Base-by-base conservation (phyloP, 2,329 filamentous ascomycete genomes). In the Corinectria fuckeliana region DNA sequence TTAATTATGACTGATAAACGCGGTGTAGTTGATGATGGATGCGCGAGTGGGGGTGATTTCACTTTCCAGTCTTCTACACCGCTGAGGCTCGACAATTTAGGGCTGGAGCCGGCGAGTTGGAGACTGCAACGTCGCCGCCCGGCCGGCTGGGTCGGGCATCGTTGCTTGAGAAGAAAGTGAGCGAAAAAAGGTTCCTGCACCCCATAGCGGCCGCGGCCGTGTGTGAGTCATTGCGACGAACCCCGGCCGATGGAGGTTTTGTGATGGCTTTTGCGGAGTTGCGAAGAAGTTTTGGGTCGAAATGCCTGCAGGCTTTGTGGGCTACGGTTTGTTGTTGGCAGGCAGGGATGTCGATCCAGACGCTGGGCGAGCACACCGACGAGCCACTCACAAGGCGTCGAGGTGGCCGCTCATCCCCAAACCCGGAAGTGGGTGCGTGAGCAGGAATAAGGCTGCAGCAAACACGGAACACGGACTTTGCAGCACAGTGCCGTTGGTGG, bases 291-390 rank as follows among this genome's bases (percentile, higher is more conserved):
- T 32, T 41, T 36, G 48, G 50, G 34, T 32, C 36, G 50, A 55
- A 52, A 50, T 39, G 53, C 49, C 34, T 58, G 54, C 39, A 58
- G 51, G 50, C 18, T 41, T n/a, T 14, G 39, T 26, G 26, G n/a
- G n/a, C n/a, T n/a, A n/a, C n/a, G n/a, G n/a, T n/a, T n/a, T n/a
- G 41, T 42, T 36, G 50, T 45, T 67, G 60, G 58, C 60, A 64
- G 60, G 54, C 62, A 70, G 68, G 68, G 68, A 66, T 70, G 48
- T 53, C 50, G 60, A 70, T 62, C 62, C 64, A 58, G 52, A 61
- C 39, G 50, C 50, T 44, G 41, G 47, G 45, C 50, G 56, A 36
- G 48, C 42, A 58, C 49, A 56, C 51, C 47, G 45, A 55, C 51
- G 58, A 70, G 64, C 64, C 62, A 67, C 57, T 59, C 57, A 63